These are phyloP conservation scores for Sclerotinia borealis DNA, from an alignment of 2,329 filamentous ascomycete species.

Conservation along the genomic window DNA sequence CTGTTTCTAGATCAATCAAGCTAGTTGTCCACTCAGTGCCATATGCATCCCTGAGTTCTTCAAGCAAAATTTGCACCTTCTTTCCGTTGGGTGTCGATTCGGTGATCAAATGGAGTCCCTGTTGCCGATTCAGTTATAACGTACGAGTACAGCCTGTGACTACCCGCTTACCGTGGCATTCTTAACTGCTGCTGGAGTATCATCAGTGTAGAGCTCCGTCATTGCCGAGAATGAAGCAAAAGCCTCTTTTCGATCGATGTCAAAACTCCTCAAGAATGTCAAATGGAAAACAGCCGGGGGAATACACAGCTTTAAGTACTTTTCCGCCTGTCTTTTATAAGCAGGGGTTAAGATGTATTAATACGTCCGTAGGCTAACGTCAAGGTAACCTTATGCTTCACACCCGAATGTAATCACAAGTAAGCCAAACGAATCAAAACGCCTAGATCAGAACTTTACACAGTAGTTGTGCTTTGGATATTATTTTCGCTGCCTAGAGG, in stretches of 20 bases:
- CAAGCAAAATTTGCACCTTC: slow-evolving; percentile 47
- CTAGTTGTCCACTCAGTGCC: slow-evolving; percentile 40
- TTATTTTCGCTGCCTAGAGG: too few species aligned
- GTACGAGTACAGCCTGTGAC: not conserved
- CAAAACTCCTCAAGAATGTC: not conserved
- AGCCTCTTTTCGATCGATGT: not conserved
- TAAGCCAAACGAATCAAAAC: too few species aligned
- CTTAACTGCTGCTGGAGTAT: slow-evolving; percentile 13
- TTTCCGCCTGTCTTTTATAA: not conserved
- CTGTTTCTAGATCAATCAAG: slow-evolving; percentile 32
- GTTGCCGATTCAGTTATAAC: not conserved
- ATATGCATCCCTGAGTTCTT: slow-evolving; percentile 46
- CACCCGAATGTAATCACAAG: too few species aligned
- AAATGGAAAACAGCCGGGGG: not conserved
- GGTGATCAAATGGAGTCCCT: slow-evolving; percentile 46
- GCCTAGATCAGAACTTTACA: too few species aligned
- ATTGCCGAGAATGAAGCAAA: not conserved
- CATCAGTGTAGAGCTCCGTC: slow-evolving; percentile 10
- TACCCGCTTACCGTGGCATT: slow-evolving; percentile 14
- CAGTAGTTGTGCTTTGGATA: too few species aligned
- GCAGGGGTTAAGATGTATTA: too few species aligned
- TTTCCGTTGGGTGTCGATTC: slow-evolving; percentile 45
- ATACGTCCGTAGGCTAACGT: too few species aligned
- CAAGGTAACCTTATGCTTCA: too few species aligned
- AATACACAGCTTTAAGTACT: not conserved